Evolutionary conservation across 78 protist species (phyloP), one percentile per base, ranked within the genome.

Genomic region (Speleostelium caveatum): DNA sequence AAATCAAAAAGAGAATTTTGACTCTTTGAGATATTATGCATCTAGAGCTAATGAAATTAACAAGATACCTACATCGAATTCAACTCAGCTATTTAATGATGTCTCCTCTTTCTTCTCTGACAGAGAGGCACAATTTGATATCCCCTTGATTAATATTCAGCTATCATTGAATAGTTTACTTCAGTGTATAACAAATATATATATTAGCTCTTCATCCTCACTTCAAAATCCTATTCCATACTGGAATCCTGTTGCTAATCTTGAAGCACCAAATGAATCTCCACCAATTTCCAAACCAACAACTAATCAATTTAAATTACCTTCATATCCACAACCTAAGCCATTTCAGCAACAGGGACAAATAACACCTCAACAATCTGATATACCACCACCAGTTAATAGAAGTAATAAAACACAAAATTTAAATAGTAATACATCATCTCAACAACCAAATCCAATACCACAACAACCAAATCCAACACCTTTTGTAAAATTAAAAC

Each of bases 141-240:
- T 72, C 24, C 78, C 78, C 17, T 26, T 72, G 32, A 42, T 51
- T 33, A 72, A 72, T 33, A 72, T 72, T 30, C 78, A 72, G 14
- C n/a, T 51, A 8, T 72, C 78, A 51, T 72, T 72, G 21, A 51
- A 42, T 72, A 51, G 45, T 72, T 72, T 55, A 26, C 21, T 51
- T 28, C 78, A 72, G 39, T 30, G 38, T 53, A 39, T 72, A 28
- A 58, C 30, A 19, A 51, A 51, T 51, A 22, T 22, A 22, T 26
- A 72, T 53, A n/a, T 24, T 24, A 30, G 17, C 32, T 39, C 21
- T 33, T 72, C 78, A 12, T 33, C 53, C 2, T 38, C 55, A 14
- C 8, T 41, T 24, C 75, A 68, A 68, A n/a, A 41, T 41, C 75
- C 53, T 26, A 36, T 41, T 41, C 32, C 32, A 41, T 68, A 24